phyloP scores from a whole-genome alignment of 192 early-diverging fungal genomes.

The Podila epicladia region DNA sequence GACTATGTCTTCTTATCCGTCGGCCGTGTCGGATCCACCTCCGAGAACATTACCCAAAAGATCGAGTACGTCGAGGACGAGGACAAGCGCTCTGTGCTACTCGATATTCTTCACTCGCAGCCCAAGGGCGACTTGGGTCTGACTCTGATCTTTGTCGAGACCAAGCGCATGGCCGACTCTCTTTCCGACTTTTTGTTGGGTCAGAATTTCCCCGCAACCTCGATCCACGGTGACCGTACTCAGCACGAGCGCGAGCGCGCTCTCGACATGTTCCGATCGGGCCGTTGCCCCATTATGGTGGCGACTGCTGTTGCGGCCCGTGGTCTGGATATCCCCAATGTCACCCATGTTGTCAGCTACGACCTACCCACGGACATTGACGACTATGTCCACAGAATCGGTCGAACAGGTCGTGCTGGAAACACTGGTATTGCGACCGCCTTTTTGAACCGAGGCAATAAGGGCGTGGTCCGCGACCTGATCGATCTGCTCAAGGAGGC shows the following conservation, averaged over 20 bases:
- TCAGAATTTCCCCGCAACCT: slow-evolving; percentile 85
- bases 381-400: slow-evolving; percentile 98
- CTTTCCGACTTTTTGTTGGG: slow-evolving; percentile 81
- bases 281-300: slow-evolving; percentile 85
- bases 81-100: slow-evolving; percentile 90
- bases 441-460: slow-evolving; percentile 92
- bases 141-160: slow-evolving; percentile 97
- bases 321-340: slow-evolving; percentile 90
- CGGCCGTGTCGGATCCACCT: slow-evolving; percentile 94
- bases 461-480: slow-evolving; percentile 83
- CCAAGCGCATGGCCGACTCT: slow-evolving; percentile 93
- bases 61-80: slow-evolving; percentile 93
- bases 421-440: slow-evolving; percentile 92
- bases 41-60: slow-evolving; percentile 95
- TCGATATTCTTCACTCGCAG: slow-evolving; percentile 80
- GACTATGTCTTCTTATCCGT: slow-evolving; percentile 88
- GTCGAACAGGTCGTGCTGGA: slow-evolving; percentile 96
- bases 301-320: slow-evolving; percentile 97
- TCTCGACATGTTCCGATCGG: slow-evolving; percentile 86
- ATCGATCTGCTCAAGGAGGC: slow-evolving; percentile 92
- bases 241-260: slow-evolving; percentile 95
- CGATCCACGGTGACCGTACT: slow-evolving; percentile 97
- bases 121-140: slow-evolving; percentile 63
- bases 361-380: slow-evolving; percentile 96
- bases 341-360: slow-evolving; percentile 90